Conservation (phyloP, 768 basidiomycete genomes). For the Lyophyllum decastes region DNA sequence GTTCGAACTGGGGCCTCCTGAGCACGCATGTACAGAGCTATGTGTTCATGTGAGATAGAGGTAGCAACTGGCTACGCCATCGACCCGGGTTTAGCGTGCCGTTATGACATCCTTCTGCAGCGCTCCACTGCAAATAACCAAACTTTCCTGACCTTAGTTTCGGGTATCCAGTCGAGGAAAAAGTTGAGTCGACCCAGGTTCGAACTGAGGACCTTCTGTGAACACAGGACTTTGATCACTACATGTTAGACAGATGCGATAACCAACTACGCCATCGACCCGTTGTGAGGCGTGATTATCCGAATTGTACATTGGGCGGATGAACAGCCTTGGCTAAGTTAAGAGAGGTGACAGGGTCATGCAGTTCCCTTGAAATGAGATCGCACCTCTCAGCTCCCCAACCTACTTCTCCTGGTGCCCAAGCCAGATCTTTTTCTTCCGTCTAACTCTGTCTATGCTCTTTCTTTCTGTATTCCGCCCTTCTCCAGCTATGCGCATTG, state of each 20-base stretch:
- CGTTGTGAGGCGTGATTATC: no score
- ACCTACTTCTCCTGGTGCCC: conserved; percentile 17
- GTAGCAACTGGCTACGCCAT: conserved; percentile 76
- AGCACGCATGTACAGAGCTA: background rate
- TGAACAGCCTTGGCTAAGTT: no score
- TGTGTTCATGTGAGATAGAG: conserved; percentile 48
- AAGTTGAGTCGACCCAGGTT: background rate
- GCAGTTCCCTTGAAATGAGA: conserved; percentile 13
- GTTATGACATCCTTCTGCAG: no score
- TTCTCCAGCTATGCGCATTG: conserved; percentile 28
- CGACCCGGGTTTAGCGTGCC: conserved; percentile 21
- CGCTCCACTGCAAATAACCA: no score
- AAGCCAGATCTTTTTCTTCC: conserved; percentile 14
- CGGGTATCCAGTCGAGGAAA: no score
- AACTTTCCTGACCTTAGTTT: no score
- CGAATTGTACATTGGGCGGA: no score
- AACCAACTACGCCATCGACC: conserved; percentile 70
- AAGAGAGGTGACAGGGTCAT: no score
- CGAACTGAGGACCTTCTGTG: background rate
- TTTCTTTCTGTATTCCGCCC: conserved; percentile 24
- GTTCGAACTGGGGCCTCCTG: conserved; percentile 20
- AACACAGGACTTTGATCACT: no score
- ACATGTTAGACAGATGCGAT: conserved; percentile 64
- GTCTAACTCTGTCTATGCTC: conserved; percentile 26
- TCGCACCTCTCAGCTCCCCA: background rate